Evolutionary conservation across 2,329 filamentous ascomycete species (phyloP), one percentile per base, ranked within the genome.

Genomic region (Capronia coronata): DNA sequence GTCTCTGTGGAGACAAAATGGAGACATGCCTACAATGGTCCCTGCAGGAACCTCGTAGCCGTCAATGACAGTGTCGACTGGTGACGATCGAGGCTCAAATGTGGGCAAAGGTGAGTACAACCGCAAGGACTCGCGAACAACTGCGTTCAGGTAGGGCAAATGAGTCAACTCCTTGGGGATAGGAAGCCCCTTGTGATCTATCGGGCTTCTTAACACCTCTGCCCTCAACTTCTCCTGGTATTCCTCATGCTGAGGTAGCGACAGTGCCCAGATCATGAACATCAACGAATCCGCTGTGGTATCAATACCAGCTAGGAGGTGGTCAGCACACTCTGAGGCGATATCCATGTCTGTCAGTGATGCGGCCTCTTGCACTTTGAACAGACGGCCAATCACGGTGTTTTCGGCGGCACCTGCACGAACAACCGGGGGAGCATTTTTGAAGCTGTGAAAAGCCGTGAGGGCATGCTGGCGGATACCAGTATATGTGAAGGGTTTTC

Each of bases 271-370:
- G 25, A 77, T 64, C 1, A 73, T 61, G 55, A 75, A 77, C 69
- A 76, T 75, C 3, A 75, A 55, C 0, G 73, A 73, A 46, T 78
- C 73, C 34, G 70, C 71, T 2, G 74, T 76, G 2, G 75, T 77
- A 52, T 77, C 73, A 13, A 76, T 75, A 0, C 74, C 75, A 1
- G 75, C 75, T 0, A 75, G 66, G 3, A 78, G 66, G 51, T 78
- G 75, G 49, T 78, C 75, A 1, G 75, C 74, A 11, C 67, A 70
- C 58, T 78, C 75, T 0, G 75, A 76, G 1, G 76, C 76, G 44
- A 75, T 72, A 25, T 76, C 71, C 19, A 75, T 56, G 29, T 72
- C 70, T 7, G 65, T 61, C 2, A 76, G 54, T 2, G 61, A 59
- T 62, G 7, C 58, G 19, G 7, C 64, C 59, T 14, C 56, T 41